Evolutionary conservation across 2,329 filamentous ascomycete genomes (phyloP).

Genomic region (Fusarium multiceps): DNA sequence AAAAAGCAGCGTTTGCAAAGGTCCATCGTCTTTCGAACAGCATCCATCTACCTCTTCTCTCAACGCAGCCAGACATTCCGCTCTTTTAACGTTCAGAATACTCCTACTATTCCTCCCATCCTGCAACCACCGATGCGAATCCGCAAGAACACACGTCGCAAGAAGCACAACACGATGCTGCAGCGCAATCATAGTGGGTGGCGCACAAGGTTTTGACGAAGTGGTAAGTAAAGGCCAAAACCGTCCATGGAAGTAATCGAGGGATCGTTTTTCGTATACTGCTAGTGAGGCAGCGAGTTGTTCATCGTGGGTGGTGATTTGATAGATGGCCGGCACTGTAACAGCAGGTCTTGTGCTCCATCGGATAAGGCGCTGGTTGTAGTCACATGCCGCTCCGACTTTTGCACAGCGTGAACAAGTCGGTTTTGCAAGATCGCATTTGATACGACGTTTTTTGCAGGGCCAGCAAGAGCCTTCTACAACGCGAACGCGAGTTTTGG

Average conservation of each 20-base stretch:
- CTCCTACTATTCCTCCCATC: slow-evolving; percentile 46
- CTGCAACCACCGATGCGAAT: slow-evolving; percentile 49
- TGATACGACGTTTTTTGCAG: slow-evolving; percentile 58
- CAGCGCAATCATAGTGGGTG: slow-evolving; percentile 47
- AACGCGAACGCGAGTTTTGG: slow-evolving; percentile 38
- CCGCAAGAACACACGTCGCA: slow-evolving; percentile 48
- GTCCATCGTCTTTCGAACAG: slow-evolving; percentile 47
- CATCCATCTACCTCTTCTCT: slow-evolving; percentile 50
- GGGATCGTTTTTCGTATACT: slow-evolving; percentile 46
- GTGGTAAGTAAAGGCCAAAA: slow-evolving; percentile 51
- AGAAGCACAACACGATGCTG: slow-evolving; percentile 50
- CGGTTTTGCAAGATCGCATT: slow-evolving; percentile 55
- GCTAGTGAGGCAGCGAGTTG: slow-evolving; percentile 43
- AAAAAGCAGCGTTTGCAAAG: slow-evolving; percentile 50
- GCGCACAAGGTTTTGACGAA: slow-evolving; percentile 45
- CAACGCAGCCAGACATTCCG: slow-evolving; percentile 49
- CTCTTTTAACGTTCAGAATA: slow-evolving; percentile 42
- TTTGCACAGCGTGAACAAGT: slow-evolving; percentile 53
- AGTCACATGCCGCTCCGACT: slow-evolving; percentile 43
- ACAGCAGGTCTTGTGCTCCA: slow-evolving; percentile 55
- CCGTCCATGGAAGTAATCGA: slow-evolving; percentile 51
- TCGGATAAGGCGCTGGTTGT: slow-evolving; percentile 53
- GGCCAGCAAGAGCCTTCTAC: slow-evolving; percentile 57
- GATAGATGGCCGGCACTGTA: slow-evolving; percentile 46
- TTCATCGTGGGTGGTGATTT: slow-evolving; percentile 44